These are phyloP conservation scores for Hymenochaete sp. DNA, from an alignment of 1,284 basidiomycete genomes.

Conservation along the genomic window DNA sequence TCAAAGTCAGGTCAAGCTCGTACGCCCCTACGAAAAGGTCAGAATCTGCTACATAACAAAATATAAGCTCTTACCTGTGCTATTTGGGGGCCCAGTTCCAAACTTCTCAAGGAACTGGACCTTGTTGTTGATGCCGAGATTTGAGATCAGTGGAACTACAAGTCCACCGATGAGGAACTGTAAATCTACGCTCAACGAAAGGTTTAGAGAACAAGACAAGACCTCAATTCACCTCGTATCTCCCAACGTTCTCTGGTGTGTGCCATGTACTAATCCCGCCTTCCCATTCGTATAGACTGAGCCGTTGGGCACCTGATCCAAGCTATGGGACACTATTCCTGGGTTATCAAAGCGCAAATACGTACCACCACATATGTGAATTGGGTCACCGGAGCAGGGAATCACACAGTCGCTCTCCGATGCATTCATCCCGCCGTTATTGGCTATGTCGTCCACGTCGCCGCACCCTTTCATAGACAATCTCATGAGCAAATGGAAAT, in stretches of 20 bases:
- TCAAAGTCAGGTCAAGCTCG: constrained; percentile 57
- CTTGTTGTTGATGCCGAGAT: constrained; percentile 69
- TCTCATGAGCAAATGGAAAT: not conserved
- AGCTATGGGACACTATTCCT: too few species aligned
- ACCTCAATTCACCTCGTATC: constrained; percentile 37
- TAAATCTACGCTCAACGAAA: constrained; percentile 1
- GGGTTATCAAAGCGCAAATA: too few species aligned
- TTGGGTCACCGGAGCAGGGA: constrained; percentile 58
- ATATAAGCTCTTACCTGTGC: constrained; percentile 31
- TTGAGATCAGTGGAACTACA: constrained; percentile 61
- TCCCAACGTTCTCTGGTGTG: constrained; percentile 50
- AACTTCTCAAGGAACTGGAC: constrained; percentile 67
- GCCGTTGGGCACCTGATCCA: constrained; percentile 29
- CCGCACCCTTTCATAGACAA: constrained; percentile 51
- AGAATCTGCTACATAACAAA: not conserved
- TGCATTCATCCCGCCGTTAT: constrained; percentile 34
- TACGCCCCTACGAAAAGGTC: constrained; percentile 44
- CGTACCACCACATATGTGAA: constrained; percentile 59
- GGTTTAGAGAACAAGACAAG: not conserved
- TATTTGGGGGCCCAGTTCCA: constrained; percentile 44
- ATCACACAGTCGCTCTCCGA: constrained; percentile 45
- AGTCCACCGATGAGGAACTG: constrained; percentile 57
- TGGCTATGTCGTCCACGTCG: constrained; percentile 45
- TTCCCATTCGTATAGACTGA: constrained; percentile 51
- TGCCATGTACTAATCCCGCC: constrained; percentile 53